Base-by-base conservation (phyloP, 305 asterid species). In the Solanum hybrid region DNA sequence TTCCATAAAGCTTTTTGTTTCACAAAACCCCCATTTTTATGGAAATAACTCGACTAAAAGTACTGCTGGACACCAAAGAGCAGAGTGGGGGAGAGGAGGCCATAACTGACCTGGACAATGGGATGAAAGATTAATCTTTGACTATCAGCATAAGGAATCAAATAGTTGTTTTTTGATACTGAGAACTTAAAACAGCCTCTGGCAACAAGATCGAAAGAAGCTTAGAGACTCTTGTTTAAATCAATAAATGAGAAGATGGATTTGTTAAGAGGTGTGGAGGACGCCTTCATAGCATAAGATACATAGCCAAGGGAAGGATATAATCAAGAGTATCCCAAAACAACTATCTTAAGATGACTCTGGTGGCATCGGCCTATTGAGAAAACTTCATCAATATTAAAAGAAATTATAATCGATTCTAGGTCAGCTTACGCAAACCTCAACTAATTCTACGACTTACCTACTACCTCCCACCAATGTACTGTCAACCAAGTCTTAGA, bases 81-180 rank as follows among this genome's bases (percentile, higher is more conserved):
- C 16, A 40, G 16, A 40, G 16, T 40, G 51, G 51, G 40, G 16
- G 51, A 40, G 51, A 4, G 51, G 51, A 51, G 64, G 8, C 64
- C 18, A 80, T 80, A 37, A 31, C 64, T 80, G 86, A 79, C 87
- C 89, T 90, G 89, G 74, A 91, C 29, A 57, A 85, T 37, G 74
- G 82, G 36, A 79, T 76, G 84, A 79, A 73, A 86, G 88, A 91
- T 42, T 75, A 89, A 34, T 86, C 89, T 78, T 69, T 69, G 67
- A 77, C 67, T 85, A 86, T 88, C 79, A 34, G 89, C 92, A 86
- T 42, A 37, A 78, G 73, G 88, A 61, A 86, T 91, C 89, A 81
- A 57, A 78, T n/a, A 51, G 87, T 86, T 79, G 90, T 51, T 89
- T 88, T 86, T n/a, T 39, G 71, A 85, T 80, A 88, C 82, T 77